Conservation (phyloP, 768 basidiomycete species). For the Hericium erinaceus region DNA sequence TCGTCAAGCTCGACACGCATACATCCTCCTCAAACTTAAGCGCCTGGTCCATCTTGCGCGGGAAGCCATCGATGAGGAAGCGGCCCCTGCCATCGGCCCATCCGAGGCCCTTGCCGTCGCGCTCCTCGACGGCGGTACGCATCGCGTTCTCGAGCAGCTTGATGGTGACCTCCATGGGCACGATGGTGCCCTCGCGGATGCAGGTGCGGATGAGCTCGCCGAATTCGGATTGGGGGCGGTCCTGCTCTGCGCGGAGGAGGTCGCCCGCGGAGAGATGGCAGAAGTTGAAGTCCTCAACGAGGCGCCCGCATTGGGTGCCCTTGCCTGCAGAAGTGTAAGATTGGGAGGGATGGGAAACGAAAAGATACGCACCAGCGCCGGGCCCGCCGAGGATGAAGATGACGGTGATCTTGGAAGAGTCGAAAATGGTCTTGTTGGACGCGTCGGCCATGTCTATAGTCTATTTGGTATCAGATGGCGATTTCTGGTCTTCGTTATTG, state of each 20-base stretch:
- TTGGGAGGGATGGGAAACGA: conserved; percentile 2
- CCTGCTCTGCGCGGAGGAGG: conserved; percentile 89
- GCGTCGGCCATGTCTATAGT: neutral
- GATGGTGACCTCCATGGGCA: conserved; percentile 94
- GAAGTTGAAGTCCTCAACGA: conserved; percentile 81
- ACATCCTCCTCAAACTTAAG: conserved; percentile 83
- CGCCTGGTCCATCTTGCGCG: conserved; percentile 98
- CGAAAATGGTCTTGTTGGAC: conserved; percentile 33
- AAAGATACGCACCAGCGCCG: conserved; percentile 63
- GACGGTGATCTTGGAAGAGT: conserved; percentile 68
- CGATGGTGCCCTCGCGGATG: conserved; percentile 88
- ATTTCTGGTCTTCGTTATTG: conserved; percentile 15
- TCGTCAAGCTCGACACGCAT: conserved; percentile 66
- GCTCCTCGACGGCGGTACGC: conserved; percentile 41
- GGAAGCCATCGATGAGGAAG: conserved; percentile 96
- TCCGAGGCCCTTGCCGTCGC: conserved; percentile 34
- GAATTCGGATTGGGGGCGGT: conserved; percentile 72
- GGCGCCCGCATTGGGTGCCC: conserved; percentile 84
- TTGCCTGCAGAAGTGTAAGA: conserved; percentile 50
- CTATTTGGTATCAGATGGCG: conserved; percentile 5
- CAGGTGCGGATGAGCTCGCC: conserved; percentile 79
- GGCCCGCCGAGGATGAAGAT: conserved; percentile 96
- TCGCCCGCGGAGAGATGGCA: conserved; percentile 89
- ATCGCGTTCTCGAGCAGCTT: conserved; percentile 94
- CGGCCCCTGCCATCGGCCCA: conserved; percentile 71